phyloP scores from a whole-genome alignment of 2,329 filamentous ascomycete genomes.

The Huntiella abstrusa region DNA sequence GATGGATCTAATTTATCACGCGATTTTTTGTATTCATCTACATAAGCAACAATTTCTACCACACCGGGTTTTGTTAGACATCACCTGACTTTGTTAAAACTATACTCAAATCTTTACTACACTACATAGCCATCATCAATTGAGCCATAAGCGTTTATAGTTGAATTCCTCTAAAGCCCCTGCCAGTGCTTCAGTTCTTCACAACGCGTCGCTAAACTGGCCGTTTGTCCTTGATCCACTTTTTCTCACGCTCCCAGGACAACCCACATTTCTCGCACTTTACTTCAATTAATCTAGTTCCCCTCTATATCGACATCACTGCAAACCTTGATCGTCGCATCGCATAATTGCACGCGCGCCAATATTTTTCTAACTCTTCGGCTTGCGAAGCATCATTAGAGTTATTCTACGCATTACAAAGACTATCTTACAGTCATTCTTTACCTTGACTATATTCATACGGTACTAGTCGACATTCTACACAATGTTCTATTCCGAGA shows the following conservation, averaged over 20 bases:
- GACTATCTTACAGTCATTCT: background rate
- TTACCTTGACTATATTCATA: conserved; percentile 1
- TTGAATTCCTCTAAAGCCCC: no score
- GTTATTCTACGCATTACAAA: background rate
- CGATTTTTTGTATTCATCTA: no score
- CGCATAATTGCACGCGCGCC: background rate
- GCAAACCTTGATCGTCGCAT: conserved; percentile 3
- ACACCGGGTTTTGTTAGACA: no score
- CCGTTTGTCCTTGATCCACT: conserved; percentile 3
- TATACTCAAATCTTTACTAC: no score
- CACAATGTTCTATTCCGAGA: conserved; percentile 94
- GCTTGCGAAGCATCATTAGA: background rate
- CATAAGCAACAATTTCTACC: no score
- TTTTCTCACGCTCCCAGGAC: background rate
- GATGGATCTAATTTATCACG: no score
- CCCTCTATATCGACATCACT: background rate
- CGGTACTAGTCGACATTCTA: conserved; percentile 8
- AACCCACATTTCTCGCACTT: conserved; percentile 5
- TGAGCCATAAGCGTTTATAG: no score
- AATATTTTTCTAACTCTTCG: background rate
- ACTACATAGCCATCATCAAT: no score
- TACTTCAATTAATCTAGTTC: conserved; percentile 2
- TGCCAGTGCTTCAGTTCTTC: background rate
- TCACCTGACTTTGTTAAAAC: no score
- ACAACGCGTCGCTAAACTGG: conserved; percentile 2